Evolutionary conservation across 2,329 filamentous ascomycete genomes (phyloP).

Genomic region (Coniochaeta prunicola): DNA sequence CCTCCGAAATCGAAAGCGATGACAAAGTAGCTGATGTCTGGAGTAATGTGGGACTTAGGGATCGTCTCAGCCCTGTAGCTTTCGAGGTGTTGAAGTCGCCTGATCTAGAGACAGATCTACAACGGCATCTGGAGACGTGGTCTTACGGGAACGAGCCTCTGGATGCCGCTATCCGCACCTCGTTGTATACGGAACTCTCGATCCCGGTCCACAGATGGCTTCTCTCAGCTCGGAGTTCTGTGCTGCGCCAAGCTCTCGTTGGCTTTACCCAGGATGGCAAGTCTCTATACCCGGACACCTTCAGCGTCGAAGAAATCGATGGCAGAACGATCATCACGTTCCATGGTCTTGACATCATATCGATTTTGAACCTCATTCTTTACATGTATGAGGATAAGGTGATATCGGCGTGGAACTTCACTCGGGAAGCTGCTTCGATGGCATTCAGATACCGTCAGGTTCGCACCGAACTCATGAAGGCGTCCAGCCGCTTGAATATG

Average conservation of each 20-base stretch:
- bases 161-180: slow-evolving; percentile 42
- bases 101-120: slow-evolving; percentile 60
- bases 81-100: slow-evolving; percentile 51
- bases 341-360: slow-evolving; percentile 63
- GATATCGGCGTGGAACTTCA: slow-evolving; percentile 82
- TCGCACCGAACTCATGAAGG: slow-evolving; percentile 77
- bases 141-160: slow-evolving; percentile 30
- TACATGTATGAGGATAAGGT: slow-evolving; percentile 76
- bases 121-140: slow-evolving; percentile 36
- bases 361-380: slow-evolving; percentile 70
- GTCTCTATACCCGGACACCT: slow-evolving; percentile 51
- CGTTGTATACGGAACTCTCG: slow-evolving; percentile 57
- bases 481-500: slow-evolving; percentile 67
- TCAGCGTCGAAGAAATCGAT: slow-evolving; percentile 46
- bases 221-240: slow-evolving; percentile 63
- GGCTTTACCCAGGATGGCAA: slow-evolving; percentile 47
- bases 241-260: slow-evolving; percentile 56
- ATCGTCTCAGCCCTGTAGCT: slow-evolving; percentile 42
- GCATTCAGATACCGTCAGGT: slow-evolving; percentile 72
- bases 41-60: slow-evolving; percentile 36
- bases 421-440: slow-evolving; percentile 55
- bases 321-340: slow-evolving; percentile 57
- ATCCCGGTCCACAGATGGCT: slow-evolving; percentile 83
- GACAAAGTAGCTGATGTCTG: slow-evolving; percentile 24
- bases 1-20: slow-evolving; percentile 28